These are phyloP conservation scores for Tuber borchii DNA, from an alignment of 495 filamentous ascomycete species.

Conservation along the genomic window DNA sequence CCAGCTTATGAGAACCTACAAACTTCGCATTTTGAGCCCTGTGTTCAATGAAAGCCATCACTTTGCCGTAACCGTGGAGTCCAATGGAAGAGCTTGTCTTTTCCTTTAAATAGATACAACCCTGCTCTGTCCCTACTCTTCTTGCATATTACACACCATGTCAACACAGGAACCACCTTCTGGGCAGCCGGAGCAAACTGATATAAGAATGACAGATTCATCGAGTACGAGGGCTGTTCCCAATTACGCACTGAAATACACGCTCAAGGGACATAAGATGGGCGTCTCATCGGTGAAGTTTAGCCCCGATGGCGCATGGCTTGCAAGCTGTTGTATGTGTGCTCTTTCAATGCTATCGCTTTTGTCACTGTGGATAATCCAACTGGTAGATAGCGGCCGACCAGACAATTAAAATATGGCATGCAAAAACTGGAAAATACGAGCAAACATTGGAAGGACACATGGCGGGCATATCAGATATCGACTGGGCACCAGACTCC, in stretches of 20 bases:
- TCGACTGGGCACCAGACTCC: conserved; percentile 87
- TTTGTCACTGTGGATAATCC: neutral
- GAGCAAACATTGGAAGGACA: conserved; percentile 88
- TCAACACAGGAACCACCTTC: neutral
- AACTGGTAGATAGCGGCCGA: conserved; percentile 59
- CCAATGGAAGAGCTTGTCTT: neutral
- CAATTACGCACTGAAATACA: conserved; percentile 48
- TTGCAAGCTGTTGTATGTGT: conserved; percentile 72
- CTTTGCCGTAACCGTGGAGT: neutral
- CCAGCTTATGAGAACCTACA: neutral
- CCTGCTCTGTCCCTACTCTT: neutral
- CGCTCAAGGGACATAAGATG: conserved; percentile 66
- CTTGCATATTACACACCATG: neutral
- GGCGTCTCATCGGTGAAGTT: conserved; percentile 82
- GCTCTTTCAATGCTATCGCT: neutral
- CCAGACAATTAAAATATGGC: conserved; percentile 83
- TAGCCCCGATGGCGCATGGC: conserved; percentile 80
- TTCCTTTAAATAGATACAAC: neutral
- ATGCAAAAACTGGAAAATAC: conserved; percentile 65
- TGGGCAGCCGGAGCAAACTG: neutral
- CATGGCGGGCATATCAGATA: conserved; percentile 79
- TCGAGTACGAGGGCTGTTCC: conserved; percentile 7
- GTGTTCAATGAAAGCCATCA: neutral
- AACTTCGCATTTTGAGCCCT: neutral
- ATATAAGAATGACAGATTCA: neutral